Evolutionary conservation across 345 rosid species (phyloP).

Genomic region (Eucalyptus camaldulensis): DNA sequence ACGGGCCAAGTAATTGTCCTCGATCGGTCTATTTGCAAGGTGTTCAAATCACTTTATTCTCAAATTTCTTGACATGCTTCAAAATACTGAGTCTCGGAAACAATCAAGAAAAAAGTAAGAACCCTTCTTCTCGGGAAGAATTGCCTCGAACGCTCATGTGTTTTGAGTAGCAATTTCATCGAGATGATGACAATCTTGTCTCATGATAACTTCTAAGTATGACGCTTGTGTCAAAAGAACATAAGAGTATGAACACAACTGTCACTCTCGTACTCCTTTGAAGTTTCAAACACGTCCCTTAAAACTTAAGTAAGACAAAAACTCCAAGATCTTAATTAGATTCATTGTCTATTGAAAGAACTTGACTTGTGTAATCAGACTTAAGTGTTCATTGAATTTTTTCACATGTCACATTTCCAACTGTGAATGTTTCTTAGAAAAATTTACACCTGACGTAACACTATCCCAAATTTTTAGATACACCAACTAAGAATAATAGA

Average conservation of each 20-base stretch:
- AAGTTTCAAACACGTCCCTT: neutral
- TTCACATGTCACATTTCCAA: neutral
- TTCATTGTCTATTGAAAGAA: neutral
- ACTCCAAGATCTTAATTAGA: neutral
- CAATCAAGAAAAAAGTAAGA: neutral
- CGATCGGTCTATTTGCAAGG: neutral
- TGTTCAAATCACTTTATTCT: neutral
- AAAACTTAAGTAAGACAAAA: neutral
- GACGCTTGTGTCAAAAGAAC: neutral
- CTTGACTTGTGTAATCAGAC: neutral
- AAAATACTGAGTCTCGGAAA: neutral
- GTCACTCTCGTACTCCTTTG: neutral
- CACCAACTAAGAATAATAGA: neutral
- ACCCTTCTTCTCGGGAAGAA: neutral
- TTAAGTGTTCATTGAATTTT: neutral
- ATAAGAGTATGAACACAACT: neutral
- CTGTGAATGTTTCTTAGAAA: neutral
- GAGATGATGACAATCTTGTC: neutral
- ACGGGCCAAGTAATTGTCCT: neutral
- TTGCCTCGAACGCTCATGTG: neutral
- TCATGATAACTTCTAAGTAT: neutral
- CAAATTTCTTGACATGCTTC: neutral
- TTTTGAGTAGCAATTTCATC: neutral
- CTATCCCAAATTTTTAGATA: neutral
- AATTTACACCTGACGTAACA: neutral